These are phyloP conservation scores for Neoscytalidium dimidiatum DNA, from an alignment of 2,329 filamentous ascomycete genomes.

Conservation along the genomic window DNA sequence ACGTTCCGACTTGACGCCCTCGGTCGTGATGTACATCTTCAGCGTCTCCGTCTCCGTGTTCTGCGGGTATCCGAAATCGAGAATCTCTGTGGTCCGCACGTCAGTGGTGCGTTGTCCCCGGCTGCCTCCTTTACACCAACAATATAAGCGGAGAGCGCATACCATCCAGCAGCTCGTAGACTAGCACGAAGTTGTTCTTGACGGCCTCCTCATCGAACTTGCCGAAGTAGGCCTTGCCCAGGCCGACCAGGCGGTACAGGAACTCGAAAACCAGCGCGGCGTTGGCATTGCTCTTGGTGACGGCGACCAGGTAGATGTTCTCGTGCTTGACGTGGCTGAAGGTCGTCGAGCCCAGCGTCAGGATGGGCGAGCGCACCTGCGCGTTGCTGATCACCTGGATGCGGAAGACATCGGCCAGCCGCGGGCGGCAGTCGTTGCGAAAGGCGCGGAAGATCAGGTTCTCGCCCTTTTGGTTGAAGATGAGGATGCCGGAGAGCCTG, in stretches of 20 bases:
- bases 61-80: constrained; percentile 98
- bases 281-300: constrained; percentile 99
- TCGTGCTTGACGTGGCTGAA: constrained; percentile 99
- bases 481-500: constrained; percentile 95
- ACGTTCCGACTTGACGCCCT: constrained; percentile 91
- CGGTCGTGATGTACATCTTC: constrained; percentile 99
- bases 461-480: constrained; percentile 99
- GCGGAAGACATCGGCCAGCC: constrained; percentile 97
- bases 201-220: constrained; percentile 99
- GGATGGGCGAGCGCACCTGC: constrained; percentile 93
- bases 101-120: neutral
- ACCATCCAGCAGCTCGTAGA: constrained; percentile 97
- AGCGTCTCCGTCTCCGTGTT: constrained; percentile 98
- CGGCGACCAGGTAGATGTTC: constrained; percentile 96
- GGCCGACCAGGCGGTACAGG: constrained; percentile 83
- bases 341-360: constrained; percentile 95
- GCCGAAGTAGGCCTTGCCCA: constrained; percentile 95
- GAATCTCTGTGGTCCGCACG: constrained; percentile 69
- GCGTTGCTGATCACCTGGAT: constrained; percentile 99
- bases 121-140: neutral
- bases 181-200: constrained; percentile 99
- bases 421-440: constrained; percentile 95
- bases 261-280: constrained; percentile 98
- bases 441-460: constrained; percentile 99
- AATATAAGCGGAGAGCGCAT: neutral